Conservation (phyloP, 352 stramenopile genomes). For the Pythium volutum region DNA sequence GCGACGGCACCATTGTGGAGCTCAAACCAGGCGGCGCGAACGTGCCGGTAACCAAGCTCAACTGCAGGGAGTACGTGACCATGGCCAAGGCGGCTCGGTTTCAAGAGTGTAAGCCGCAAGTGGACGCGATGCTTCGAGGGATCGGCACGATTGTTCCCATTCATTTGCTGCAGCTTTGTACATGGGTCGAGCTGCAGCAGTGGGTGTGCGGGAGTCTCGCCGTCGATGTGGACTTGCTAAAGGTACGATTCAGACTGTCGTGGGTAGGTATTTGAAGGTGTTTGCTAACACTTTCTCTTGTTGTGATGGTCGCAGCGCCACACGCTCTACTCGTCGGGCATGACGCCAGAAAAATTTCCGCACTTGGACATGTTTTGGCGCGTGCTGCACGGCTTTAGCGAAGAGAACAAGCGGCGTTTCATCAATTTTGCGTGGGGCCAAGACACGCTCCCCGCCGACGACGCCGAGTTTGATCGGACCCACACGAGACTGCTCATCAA, state of each 20-base stretch:
- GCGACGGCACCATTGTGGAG: slow-evolving; percentile 62
- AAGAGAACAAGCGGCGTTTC: slow-evolving; percentile 78
- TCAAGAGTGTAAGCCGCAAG: slow-evolving; percentile 71
- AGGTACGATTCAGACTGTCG: slow-evolving; percentile 30
- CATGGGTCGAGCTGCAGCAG: slow-evolving; percentile 77
- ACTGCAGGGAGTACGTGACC: slow-evolving; percentile 69
- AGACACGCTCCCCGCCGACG: slow-evolving; percentile 68
- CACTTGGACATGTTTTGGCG: slow-evolving; percentile 81
- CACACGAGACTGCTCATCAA: slow-evolving; percentile 77
- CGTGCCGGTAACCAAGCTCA: slow-evolving; percentile 62
- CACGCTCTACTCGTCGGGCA: slow-evolving; percentile 75
- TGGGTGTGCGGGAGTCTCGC: slow-evolving; percentile 77
- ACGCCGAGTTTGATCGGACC: slow-evolving; percentile 78
- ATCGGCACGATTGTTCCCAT: slow-evolving; percentile 69
- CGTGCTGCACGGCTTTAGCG: slow-evolving; percentile 52
- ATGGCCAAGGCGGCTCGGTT: slow-evolving; percentile 59
- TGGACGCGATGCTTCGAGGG: slow-evolving; percentile 69
- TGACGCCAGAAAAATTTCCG: slow-evolving; percentile 64
- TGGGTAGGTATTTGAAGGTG: background rate
- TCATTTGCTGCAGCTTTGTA: slow-evolving; percentile 66
- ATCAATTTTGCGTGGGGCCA: slow-evolving; percentile 87
- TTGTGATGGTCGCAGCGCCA: slow-evolving; percentile 36
- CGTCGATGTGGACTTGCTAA: slow-evolving; percentile 70
- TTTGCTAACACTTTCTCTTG: slow-evolving; percentile 1
- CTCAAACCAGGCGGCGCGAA: slow-evolving; percentile 43